Evolutionary conservation across 805 yeast genomes (phyloP).

Genomic region (Starmerella roubikii): DNA sequence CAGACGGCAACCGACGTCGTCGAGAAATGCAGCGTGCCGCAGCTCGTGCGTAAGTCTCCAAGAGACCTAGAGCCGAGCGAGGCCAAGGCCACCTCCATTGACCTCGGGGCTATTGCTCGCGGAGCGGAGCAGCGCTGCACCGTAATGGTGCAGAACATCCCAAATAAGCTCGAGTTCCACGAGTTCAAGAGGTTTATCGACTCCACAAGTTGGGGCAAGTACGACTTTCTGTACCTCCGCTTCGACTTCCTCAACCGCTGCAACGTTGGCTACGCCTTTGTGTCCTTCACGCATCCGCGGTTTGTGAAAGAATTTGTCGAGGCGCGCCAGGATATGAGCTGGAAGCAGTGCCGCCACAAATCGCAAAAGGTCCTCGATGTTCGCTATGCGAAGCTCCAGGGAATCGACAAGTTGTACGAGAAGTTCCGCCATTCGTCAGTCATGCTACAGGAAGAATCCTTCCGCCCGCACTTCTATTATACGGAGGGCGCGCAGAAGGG

Average conservation of each 20-base stretch:
- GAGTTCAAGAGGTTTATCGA: conserved; percentile 36
- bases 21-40: background rate
- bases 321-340: conserved; percentile 35
- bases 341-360: conserved; percentile 31
- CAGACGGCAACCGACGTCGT: background rate
- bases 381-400: conserved; percentile 41
- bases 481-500: conserved; percentile 27
- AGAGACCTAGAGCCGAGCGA: background rate
- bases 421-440: conserved; percentile 40
- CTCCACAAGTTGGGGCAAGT: conserved; percentile 30
- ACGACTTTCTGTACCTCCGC: conserved; percentile 34
- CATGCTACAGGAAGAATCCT: conserved; percentile 35
- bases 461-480: conserved; percentile 36
- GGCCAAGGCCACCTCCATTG: conserved; percentile 12
- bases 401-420: conserved; percentile 32
- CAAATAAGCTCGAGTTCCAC: conserved; percentile 37
- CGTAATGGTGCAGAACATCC: conserved; percentile 41
- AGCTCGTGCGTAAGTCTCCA: background rate
- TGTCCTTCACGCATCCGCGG: conserved; percentile 34
- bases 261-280: conserved; percentile 45
- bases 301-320: conserved; percentile 34
- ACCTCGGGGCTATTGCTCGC: conserved; percentile 29
- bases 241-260: conserved; percentile 40
- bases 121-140: conserved; percentile 37
- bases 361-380: conserved; percentile 40